Percentiles rank a stretch among this genome's conserved stretches.
phyloP scores from a whole-genome alignment of 148 eudicot species.

The Drosera capensis region DNA sequence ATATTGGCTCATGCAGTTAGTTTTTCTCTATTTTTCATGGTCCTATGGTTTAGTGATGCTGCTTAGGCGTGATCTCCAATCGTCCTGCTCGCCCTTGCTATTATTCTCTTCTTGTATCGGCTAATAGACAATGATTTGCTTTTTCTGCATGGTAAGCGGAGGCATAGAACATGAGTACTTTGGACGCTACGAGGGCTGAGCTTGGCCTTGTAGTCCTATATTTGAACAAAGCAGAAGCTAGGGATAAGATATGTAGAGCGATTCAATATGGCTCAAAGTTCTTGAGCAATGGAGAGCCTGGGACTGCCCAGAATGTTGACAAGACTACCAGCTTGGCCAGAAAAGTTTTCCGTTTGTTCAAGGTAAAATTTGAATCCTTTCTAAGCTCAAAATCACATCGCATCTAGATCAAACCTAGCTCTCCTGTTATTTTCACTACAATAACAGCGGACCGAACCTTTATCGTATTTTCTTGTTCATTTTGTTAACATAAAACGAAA shows the following conservation, averaged over 20 bases:
- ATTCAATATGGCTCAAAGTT: conserved; percentile 97
- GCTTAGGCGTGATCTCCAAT: too few species aligned
- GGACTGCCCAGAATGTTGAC: conserved; percentile 92
- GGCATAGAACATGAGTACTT: conserved; percentile 41
- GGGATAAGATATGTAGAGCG: conserved; percentile 98
- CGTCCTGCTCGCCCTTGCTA: too few species aligned
- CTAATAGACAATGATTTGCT: too few species aligned
- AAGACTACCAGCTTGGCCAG: conserved; percentile 87
- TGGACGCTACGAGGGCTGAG: conserved; percentile 73
- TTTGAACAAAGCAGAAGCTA: conserved; percentile 94
- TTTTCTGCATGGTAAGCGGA: too few species aligned
- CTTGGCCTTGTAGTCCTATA: conserved; percentile 71
- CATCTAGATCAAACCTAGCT: too few species aligned
- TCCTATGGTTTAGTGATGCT: too few species aligned
- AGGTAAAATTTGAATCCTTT: conserved; percentile 31
- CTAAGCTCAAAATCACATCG: background rate
- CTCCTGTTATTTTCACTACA: background rate
- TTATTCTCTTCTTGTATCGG: too few species aligned
- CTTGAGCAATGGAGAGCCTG: conserved; percentile 89
- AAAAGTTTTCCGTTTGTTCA: conserved; percentile 95
- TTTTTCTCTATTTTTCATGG: too few species aligned
- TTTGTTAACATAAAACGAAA: too few species aligned
- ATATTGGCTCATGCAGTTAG: too few species aligned
- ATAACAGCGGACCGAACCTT: too few species aligned
- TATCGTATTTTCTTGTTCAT: too few species aligned